Evolutionary conservation across 345 rosid genomes (phyloP), one percentile per base, ranked within the genome.

Genomic region (Salix exigua): DNA sequence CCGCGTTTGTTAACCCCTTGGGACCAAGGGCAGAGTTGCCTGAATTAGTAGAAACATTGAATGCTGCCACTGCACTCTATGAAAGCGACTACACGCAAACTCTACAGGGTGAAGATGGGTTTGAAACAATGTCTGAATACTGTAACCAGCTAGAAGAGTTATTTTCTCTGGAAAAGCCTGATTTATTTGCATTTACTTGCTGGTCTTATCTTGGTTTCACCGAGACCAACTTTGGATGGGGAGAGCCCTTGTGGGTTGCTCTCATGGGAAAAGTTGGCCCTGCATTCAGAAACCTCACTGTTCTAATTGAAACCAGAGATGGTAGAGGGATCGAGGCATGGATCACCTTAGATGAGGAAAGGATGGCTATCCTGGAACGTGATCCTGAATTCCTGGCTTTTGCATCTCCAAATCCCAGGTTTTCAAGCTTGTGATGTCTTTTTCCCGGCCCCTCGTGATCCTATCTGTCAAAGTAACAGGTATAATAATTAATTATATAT

Each of bases 311-410:
- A 2, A 12, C 77, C 6, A 33, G 8, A 40, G 78, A 75, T 40
- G 66, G 77, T 5, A 71, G 55, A 31, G 83, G 75, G 11, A 75
- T 80, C 18, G 83, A 80, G 44, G 83, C 83, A 4, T 80, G 79
- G 79, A 48, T 76, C 1, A 80, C 77, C 14, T 55, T 80, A 16
- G 83, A 80, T 67, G 30, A 66, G 18, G 4, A 65, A 23, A 71
- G 75, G 9, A 76, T 80, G 80, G 12, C 30, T 0, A 8, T 51
- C 1, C 23, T 80, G 38, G 76, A 80, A 33, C 2, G 11, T 9
- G 73, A 80, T 72, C 73, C 79, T 63, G 48, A 80, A 16, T 76
- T 80, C 19, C 33, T 80, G 16, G 83, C 76, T 9, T 76, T 71
- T 71, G 79, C 73, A 55, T 80, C 40, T n/a, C 69, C 83, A 6